Base-by-base conservation (phyloP, 1,284 basidiomycete genomes). In the Rugosomyces carneus region DNA sequence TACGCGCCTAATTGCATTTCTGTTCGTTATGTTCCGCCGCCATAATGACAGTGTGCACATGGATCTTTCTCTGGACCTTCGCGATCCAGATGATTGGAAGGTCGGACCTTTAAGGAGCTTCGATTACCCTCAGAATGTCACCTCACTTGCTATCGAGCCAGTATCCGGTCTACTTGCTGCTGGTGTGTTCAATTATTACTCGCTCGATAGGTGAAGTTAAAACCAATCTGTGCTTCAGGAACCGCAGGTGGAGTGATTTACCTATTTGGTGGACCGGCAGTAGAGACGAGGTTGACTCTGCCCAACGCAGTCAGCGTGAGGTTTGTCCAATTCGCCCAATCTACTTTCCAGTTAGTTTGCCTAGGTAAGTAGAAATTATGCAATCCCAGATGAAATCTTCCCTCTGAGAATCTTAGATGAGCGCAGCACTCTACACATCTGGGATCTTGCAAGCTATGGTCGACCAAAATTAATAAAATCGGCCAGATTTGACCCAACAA, bases 121-220 rank as follows among this genome's bases (percentile, higher is more conserved):
- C 32, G 68, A 75, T 23, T 74, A 76, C 53, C 71, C 73, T 11
- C 66, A 78, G 29, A 75, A 89, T 54, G 63, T 84, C 40, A 76
- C 74, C 2, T 69, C 79, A 1, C 59, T 86, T 34, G 81, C 85
- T 2, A 69, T 81, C 40, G 89, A 93, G 55, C 83, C 89, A 1
- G 65, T 88, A 31, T 74, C 81, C 29, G 78, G 85, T 4, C 68
- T 92, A 13, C 70, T 95, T 13, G 90, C 86, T 2, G 68, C 86
- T 35, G 81, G 82, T 82, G 59, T 43, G 70, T 48, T 27, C 29
- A 16, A 11, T 27, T 42, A 34, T 40, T 9, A 27, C 27, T 34
- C 19, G 16, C 40, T 32, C 41, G 2, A 36, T 23, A 32, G 44
- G 6, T n/a, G n/a, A 36, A 5, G 15, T 16, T n/a, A 11, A 21